Base-by-base conservation (phyloP, 139 green algal species). In the Micromonas pusilla region DNA sequence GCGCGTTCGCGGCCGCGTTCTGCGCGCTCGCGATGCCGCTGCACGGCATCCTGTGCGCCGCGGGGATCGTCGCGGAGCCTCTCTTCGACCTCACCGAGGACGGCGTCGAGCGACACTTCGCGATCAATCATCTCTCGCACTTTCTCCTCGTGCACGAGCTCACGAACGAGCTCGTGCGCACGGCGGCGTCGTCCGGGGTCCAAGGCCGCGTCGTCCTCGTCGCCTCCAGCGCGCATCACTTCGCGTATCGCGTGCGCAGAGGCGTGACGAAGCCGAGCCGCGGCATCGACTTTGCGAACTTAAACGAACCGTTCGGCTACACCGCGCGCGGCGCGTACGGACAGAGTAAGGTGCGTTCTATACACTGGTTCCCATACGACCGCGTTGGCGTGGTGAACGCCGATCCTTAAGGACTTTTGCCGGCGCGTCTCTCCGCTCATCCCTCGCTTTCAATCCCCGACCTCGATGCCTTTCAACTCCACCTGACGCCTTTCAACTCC, bases 51-150 rank as follows among this genome's bases (percentile, higher is more conserved):
- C 26, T 83, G 3, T 80, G 45, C 52, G 33, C 33, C 52, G 73
- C 73, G 20, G 81, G 52, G 0, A 13, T 83, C 20, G 73, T 79
- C 38, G 21, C 26, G 4, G 68, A 66, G 3, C 67, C 65, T 33
- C 81, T 73, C 1, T 88, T 84, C 77, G 26, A 32, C 36, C 37
- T 52, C n/a, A 80, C 62, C 21, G 52, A 38, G 16, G 81, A 86
- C 0, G 78, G 78, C 19, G 37, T 82, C 72, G 84, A 89, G 80
- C 52, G 82, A 53, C 85, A 89, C 77, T 89, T 85, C 70, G 85
- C 77, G 5, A 86, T 83, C 16, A 89, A 89, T 76, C 85, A 89
- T 67, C 65, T 86, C 3, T 73, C 73, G 25, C 82, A 86, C 73
- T 86, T 84, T 28, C 57, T 65, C 2, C 38, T 86, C 39, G 65